These are phyloP conservation scores for Rhinocladiella mackenziei DNA, from an alignment of 2,329 filamentous ascomycete species.

Conservation along the genomic window DNA sequence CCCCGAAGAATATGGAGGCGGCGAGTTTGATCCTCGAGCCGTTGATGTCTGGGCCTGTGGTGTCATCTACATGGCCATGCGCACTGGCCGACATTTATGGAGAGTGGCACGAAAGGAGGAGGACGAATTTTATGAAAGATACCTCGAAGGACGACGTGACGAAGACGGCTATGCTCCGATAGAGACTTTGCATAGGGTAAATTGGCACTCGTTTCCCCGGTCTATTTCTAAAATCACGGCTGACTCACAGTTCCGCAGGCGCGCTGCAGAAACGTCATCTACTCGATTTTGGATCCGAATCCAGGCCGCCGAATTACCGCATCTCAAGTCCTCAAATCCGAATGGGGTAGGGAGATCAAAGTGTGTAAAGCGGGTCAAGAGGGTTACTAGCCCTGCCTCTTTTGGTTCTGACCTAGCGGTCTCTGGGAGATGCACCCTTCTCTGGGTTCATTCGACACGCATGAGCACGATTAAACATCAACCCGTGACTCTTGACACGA, in stretches of 20 bases:
- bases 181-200: slow-evolving; percentile 88
- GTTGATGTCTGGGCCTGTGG: slow-evolving; percentile 98
- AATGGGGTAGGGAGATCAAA: slow-evolving; percentile 98
- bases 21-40: slow-evolving; percentile 94
- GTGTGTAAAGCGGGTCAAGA: slow-evolving; percentile 95
- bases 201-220: no score
- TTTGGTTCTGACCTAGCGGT: neutral
- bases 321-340: slow-evolving; percentile 93
- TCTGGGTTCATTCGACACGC: neutral
- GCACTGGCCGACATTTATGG: slow-evolving; percentile 93
- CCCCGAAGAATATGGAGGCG: slow-evolving; percentile 91
- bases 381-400: slow-evolving; percentile 59
- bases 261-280: slow-evolving; percentile 96
- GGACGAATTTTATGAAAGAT: slow-evolving; percentile 94
- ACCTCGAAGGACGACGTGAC: slow-evolving; percentile 85
- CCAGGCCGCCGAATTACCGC: slow-evolving; percentile 88
- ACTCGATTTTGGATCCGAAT: slow-evolving; percentile 95
- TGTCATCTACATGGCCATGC: slow-evolving; percentile 99
- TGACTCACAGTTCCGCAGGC: slow-evolving; percentile 55
- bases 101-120: slow-evolving; percentile 94
- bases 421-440: neutral
- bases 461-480: neutral
- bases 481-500: slow-evolving; percentile 18
- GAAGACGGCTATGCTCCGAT: slow-evolving; percentile 96
- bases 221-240: slow-evolving; percentile 27